Evolutionary conservation across 2,329 filamentous ascomycete genomes (phyloP), one percentile per base, ranked within the genome.

Genomic region (Phoma herbarum): DNA sequence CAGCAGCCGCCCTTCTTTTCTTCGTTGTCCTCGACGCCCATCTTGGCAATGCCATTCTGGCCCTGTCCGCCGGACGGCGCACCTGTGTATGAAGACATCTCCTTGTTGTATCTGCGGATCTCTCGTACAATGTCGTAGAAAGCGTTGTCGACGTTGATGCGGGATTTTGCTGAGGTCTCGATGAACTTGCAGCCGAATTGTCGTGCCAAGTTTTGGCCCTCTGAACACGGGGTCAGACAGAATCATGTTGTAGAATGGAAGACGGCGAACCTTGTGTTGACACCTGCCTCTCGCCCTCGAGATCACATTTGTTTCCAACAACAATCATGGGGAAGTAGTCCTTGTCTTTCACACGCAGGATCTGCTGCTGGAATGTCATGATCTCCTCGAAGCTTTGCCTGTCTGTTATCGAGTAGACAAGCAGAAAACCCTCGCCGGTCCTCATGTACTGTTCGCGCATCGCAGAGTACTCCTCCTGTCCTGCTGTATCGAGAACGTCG

Each of bases 361-460:
- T 99, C 81, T 99, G 95, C 84, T 98, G 93, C 81, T 98, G 93
- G 82, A 98, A 98, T 47, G 93, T 97, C 81, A 93, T 90, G 79
- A 99, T 98, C 83, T 99, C 95, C 78, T 99, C 94, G 75, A 97
- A 98, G 74, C 92, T 96, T 81, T 97, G 93, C 75, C 93, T 88
- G 75, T 94, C 97, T 56, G 92, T 97, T 83, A 99, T 99, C 69
- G 93, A 97, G 85, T 98, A 98, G 74, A 98, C 93, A 52, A 99
- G 88, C 75, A 99, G 83, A 82, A 99, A 99, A 52, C 95, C 95
- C 81, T 99, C 95, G 77, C 95, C 95, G 23, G 94, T 98, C 74
- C 95, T 90, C 94, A 99, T 99, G 86, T 98, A 99, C 82, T 98
- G 95, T 84, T 99, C 95, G 77, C 95, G 87, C 95, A 99, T 98